Evolutionary conservation across 495 filamentous ascomycete genomes (phyloP).

Genomic region (Aeminium ludgeri): DNA sequence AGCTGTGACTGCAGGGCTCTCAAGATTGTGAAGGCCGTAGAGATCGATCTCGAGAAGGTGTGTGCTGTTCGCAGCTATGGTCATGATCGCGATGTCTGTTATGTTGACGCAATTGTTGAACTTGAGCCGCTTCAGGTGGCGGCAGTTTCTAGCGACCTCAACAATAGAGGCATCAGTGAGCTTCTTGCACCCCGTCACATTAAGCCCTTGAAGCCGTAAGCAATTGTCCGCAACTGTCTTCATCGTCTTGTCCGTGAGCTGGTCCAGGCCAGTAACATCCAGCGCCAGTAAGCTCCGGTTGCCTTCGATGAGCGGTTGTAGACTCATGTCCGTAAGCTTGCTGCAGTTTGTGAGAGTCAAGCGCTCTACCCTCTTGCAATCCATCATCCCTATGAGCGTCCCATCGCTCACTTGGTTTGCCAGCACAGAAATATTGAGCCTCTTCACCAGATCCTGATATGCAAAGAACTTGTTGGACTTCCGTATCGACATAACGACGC

Average conservation of each 20-base stretch:
- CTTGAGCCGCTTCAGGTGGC: slow-evolving; percentile 85
- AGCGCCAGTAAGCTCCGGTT: slow-evolving; percentile 74
- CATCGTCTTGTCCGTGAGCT: slow-evolving; percentile 72
- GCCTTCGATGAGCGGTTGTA: slow-evolving; percentile 61
- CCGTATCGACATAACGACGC: slow-evolving; percentile 60
- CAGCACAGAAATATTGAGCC: slow-evolving; percentile 74
- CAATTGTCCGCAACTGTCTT: slow-evolving; percentile 66
- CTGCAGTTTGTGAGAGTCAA: slow-evolving; percentile 85
- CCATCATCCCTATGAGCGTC: slow-evolving; percentile 60
- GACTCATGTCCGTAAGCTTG: slow-evolving; percentile 63
- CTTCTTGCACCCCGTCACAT: slow-evolving; percentile 71
- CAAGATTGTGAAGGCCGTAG: slow-evolving; percentile 64
- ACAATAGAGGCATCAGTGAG: slow-evolving; percentile 75
- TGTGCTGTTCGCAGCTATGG: slow-evolving; percentile 73
- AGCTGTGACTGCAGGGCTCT: slow-evolving; percentile 61
- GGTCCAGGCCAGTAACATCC: slow-evolving; percentile 66
- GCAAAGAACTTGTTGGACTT: slow-evolving; percentile 55
- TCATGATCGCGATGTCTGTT: slow-evolving; percentile 59
- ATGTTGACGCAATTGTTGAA: slow-evolving; percentile 74
- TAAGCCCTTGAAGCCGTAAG: slow-evolving; percentile 73
- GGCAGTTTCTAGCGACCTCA: slow-evolving; percentile 66
- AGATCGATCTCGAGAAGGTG: slow-evolving; percentile 94
- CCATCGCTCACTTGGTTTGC: slow-evolving; percentile 70
- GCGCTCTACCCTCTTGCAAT: slow-evolving; percentile 83
- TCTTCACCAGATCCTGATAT: slow-evolving; percentile 74